These are phyloP conservation scores for Whalleya microplaca DNA, from an alignment of 2,329 filamentous ascomycete species.

Conservation along the genomic window DNA sequence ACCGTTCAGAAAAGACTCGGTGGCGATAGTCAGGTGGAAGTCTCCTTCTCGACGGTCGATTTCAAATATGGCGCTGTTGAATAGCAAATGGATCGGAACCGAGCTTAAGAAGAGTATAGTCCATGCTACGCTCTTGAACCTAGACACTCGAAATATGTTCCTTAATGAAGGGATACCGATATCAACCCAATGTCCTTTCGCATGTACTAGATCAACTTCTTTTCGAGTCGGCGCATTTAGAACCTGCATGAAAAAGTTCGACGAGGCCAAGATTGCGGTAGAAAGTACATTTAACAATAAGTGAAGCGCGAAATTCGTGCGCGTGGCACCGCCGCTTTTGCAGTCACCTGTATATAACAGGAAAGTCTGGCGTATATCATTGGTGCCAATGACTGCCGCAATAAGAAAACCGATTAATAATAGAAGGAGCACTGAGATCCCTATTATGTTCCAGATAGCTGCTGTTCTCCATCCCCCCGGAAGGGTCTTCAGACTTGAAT, in stretches of 20 bases:
- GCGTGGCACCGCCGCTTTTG: no score
- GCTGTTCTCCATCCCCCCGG: no score
- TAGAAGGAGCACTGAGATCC: no score
- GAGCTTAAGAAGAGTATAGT: slow-evolving; percentile 13
- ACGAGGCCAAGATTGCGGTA: slow-evolving; percentile 40
- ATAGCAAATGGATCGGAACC: slow-evolving; percentile 23
- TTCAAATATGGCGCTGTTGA: slow-evolving; percentile 12
- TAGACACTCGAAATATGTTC: slow-evolving; percentile 34
- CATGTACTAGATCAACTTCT: slow-evolving; percentile 51
- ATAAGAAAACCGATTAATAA: no score
- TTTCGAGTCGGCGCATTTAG: slow-evolving; percentile 49
- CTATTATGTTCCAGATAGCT: no score
- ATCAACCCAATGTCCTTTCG: slow-evolving; percentile 42
- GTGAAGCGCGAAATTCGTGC: background rate
- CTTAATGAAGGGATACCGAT: slow-evolving; percentile 47
- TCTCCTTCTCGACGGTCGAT: slow-evolving; percentile 8
- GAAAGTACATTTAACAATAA: slow-evolving; percentile 2
- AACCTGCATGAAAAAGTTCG: slow-evolving; percentile 55
- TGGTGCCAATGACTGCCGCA: no score
- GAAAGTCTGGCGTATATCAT: no score
- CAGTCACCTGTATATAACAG: no score
- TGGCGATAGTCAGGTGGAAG: slow-evolving; percentile 27
- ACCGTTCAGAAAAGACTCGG: slow-evolving; percentile 22
- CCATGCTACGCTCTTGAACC: slow-evolving; percentile 23
- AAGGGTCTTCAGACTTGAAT: no score